These are phyloP conservation scores for Neophaeococcomyces aloes DNA, from an alignment of 2,329 filamentous ascomycete species.

Conservation along the genomic window DNA sequence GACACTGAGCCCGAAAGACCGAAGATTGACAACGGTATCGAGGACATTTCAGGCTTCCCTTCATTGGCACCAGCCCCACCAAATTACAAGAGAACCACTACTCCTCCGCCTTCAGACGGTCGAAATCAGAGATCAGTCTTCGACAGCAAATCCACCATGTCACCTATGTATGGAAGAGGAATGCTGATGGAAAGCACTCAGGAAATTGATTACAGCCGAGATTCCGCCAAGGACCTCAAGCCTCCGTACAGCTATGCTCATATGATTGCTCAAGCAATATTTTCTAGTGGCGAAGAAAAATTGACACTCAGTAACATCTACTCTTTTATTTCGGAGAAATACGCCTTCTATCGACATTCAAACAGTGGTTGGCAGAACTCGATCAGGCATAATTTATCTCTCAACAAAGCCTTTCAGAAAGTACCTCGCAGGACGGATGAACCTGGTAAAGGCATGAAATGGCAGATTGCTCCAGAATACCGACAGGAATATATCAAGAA, in stretches of 20 bases:
- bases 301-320: conserved; percentile 89
- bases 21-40: conserved; percentile 9
- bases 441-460: conserved; percentile 98
- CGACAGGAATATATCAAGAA: conserved; percentile 81
- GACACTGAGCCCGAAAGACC: conserved; percentile 24
- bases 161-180: conserved; percentile 39
- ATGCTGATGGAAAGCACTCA: conserved; percentile 46
- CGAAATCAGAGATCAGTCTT: conserved; percentile 20
- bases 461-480: conserved; percentile 78
- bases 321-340: conserved; percentile 79
- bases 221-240: conserved; percentile 82
- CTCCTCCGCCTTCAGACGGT: conserved; percentile 23
- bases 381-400: conserved; percentile 87
- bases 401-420: conserved; percentile 93
- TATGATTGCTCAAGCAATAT: conserved; percentile 91
- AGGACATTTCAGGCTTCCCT: conserved; percentile 12
- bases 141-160: conserved; percentile 33
- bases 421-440: conserved; percentile 86
- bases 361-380: conserved; percentile 96
- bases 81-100: conserved; percentile 32
- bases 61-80: conserved; percentile 34
- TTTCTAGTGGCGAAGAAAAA: conserved; percentile 76
- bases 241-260: conserved; percentile 94
- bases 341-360: conserved; percentile 82
- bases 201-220: conserved; percentile 53